Percentiles rank a stretch among this genome's conserved stretches.
These are phyloP conservation scores for Chrysosporium queenslandicum DNA, from an alignment of 2,329 filamentous ascomycete species.

Conservation along the genomic window DNA sequence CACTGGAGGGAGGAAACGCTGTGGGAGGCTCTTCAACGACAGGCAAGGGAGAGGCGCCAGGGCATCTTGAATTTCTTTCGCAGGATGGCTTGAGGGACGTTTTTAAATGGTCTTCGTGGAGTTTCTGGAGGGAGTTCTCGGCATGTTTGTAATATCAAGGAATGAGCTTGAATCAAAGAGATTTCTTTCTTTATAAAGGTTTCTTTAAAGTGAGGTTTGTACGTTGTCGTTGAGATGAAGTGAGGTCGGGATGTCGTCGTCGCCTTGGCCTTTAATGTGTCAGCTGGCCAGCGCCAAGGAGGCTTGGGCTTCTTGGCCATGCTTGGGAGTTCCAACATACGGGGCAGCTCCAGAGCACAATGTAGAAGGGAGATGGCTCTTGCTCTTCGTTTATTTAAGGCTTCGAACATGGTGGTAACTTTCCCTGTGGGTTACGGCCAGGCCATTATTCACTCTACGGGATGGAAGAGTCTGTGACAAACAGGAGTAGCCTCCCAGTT, in stretches of 20 bases:
- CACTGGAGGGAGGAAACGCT: constrained; percentile 8
- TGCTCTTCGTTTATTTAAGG: no score
- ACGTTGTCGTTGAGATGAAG: not conserved
- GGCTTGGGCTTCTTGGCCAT: not conserved
- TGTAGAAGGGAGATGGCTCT: not conserved
- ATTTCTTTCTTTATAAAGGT: not conserved
- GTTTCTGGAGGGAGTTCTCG: not conserved
- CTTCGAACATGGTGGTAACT: no score
- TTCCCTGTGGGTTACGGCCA: not conserved
- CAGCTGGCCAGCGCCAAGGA: not conserved
- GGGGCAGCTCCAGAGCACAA: no score
- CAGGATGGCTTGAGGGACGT: not conserved
- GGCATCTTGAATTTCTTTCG: not conserved
- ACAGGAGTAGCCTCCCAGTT: no score
- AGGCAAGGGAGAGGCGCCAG: constrained; percentile 1
- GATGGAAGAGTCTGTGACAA: not conserved
- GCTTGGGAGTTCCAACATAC: not conserved
- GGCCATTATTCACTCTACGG: not conserved
- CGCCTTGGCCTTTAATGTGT: not conserved
- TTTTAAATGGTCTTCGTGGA: not conserved
- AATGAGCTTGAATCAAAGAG: not conserved
- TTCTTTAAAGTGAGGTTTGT: not conserved
- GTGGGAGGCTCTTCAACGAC: constrained; percentile 7
- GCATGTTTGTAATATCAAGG: not conserved
- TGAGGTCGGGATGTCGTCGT: not conserved